These are phyloP conservation scores for Medicago ruthenica DNA, from an alignment of 306 rosid genomes.

Conservation along the genomic window DNA sequence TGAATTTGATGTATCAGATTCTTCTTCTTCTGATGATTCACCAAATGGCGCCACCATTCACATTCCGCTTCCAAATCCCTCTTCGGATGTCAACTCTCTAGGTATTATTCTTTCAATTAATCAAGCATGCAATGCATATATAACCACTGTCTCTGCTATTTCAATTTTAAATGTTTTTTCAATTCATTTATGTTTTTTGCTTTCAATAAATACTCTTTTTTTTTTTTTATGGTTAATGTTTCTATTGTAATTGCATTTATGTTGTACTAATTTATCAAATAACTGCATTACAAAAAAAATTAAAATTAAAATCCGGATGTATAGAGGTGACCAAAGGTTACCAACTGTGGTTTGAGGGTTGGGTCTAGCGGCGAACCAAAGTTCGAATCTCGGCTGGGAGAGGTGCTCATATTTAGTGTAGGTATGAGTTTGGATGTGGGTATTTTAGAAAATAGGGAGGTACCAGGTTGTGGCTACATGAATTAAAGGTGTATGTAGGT, in stretches of 20 bases:
- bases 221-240: too few species aligned
- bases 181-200: neutral
- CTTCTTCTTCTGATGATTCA: neutral
- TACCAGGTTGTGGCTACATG: neutral
- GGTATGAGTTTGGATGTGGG: too few species aligned
- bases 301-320: too few species aligned
- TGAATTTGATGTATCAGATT: neutral
- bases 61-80: constrained; percentile 17
- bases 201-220: neutral
- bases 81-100: constrained; percentile 44
- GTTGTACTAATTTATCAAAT: neutral
- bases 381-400: too few species aligned
- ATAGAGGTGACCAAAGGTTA: neutral
- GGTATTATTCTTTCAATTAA: constrained; percentile 52
- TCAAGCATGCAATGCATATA: neutral
- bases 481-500: neutral
- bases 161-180: neutral
- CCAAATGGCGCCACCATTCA: neutral
- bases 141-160: neutral
- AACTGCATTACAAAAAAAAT: neutral
- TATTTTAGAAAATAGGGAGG: too few species aligned
- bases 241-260: neutral
- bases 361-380: too few species aligned
- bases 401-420: too few species aligned
- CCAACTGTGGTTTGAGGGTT: too few species aligned